Evolutionary conservation across 208 protist genomes (phyloP).

Genomic region (Crithidia brevicula): DNA sequence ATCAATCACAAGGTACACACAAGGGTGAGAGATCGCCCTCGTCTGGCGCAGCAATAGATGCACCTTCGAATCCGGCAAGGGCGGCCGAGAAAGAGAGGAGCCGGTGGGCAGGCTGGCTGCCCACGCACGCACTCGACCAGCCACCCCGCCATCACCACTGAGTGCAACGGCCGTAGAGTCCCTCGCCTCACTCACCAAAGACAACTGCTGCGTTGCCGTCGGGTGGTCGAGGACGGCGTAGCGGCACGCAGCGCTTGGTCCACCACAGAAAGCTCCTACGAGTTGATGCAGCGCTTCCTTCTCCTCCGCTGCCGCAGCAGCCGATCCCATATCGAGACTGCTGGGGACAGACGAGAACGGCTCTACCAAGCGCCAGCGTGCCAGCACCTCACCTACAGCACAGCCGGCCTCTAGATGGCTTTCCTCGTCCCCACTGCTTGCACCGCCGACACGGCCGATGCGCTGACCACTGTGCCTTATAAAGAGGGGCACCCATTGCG

Average conservation of each 20-base stretch:
- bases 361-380: conserved; percentile 22
- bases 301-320: not conserved
- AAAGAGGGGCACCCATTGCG: conserved; percentile 33
- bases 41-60: not conserved
- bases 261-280: conserved; percentile 26
- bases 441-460: too few species aligned
- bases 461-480: not conserved
- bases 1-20: conserved; percentile 22
- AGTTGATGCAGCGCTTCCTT: conserved; percentile 4
- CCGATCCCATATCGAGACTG: too few species aligned
- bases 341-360: too few species aligned
- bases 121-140: conserved; percentile 1
- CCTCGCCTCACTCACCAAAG: not conserved
- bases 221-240: conserved; percentile 11
- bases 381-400: conserved; percentile 21
- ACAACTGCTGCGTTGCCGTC: not conserved
- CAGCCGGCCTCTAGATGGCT: not conserved
- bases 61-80: not conserved
- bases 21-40: conserved; percentile 2
- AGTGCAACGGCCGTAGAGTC: not conserved
- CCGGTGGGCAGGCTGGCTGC: not conserved
- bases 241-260: conserved; percentile 3
- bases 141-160: not conserved
- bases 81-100: not conserved
- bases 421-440: not conserved